A percentile compares a stretch with the other conserved stretches of the same genome.
These are phyloP conservation scores for Keithomyces neogunnii DNA, from an alignment of 2,329 filamentous ascomycete species.

Conservation along the genomic window DNA sequence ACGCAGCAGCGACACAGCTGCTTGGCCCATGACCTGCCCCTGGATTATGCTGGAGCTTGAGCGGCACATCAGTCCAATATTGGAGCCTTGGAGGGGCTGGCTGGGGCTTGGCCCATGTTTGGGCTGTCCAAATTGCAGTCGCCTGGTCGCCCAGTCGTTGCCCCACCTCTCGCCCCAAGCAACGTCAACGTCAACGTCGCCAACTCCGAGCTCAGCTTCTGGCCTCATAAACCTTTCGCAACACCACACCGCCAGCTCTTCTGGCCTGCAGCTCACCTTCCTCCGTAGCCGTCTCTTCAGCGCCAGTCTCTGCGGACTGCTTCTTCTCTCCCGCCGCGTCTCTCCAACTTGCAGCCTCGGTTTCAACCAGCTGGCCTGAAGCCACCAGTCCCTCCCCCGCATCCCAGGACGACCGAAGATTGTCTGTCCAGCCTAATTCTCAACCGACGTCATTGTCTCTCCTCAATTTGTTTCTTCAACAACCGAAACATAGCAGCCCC, in stretches of 20 bases:
- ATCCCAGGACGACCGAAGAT: background rate
- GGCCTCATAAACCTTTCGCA: slow-evolving; percentile 7
- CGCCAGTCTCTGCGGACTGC: background rate
- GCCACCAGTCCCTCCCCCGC: background rate
- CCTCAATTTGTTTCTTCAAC: background rate
- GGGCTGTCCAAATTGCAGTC: background rate
- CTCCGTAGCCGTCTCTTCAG: background rate
- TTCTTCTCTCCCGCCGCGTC: background rate
- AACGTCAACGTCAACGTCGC: slow-evolving; percentile 12
- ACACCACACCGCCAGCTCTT: slow-evolving; percentile 2
- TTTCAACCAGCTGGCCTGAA: background rate
- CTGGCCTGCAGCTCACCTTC: slow-evolving; percentile 6
- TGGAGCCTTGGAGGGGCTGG: no score
- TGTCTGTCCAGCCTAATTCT: background rate
- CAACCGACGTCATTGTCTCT: slow-evolving; percentile 1
- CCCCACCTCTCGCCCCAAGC: slow-evolving; percentile 7
- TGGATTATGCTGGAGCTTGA: no score
- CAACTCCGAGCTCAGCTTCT: slow-evolving; percentile 9
- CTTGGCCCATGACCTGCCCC: no score
- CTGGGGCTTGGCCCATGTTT: no score
- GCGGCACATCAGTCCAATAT: no score
- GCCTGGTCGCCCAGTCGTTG: background rate
- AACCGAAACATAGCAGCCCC: background rate
- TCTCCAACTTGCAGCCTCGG: background rate
- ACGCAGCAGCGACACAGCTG: no score